Percentiles rank a stretch among this genome's conserved stretches.
Evolutionary conservation across 140 eudicot genomes (phyloP).

Genomic region (Erigeron philadelphicus): DNA sequence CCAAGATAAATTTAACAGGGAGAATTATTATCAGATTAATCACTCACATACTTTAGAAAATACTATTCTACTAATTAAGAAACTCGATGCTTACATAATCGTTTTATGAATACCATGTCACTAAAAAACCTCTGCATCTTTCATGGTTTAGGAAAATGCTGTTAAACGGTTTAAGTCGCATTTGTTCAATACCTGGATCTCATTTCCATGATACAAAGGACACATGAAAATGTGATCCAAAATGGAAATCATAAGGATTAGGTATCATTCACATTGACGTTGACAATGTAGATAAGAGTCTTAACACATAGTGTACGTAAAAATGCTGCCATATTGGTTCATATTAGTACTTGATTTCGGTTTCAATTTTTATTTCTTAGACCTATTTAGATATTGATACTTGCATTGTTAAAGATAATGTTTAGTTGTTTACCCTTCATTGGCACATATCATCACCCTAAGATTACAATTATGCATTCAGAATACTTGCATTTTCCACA

Average conservation of each 20-base stretch:
- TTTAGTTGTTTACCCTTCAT: background rate
- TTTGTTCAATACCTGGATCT: background rate
- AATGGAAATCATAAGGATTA: background rate
- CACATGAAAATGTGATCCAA: conserved; percentile 19
- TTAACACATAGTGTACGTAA: conserved; percentile 16
- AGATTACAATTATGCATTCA: conserved; percentile 8
- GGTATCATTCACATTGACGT: background rate
- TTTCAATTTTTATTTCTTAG: background rate
- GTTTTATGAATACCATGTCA: background rate
- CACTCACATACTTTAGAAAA: too few relatives aligned
- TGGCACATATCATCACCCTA: background rate
- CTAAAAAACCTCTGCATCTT: background rate
- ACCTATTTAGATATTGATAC: background rate
- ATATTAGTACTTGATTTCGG: background rate
- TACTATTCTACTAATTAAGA: too few relatives aligned
- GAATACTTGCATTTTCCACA: conserved; percentile 15
- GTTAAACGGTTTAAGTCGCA: background rate
- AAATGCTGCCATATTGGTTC: conserved; percentile 2
- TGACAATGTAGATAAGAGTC: background rate
- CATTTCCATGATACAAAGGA: background rate
- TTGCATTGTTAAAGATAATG: background rate
- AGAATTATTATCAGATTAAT: too few relatives aligned
- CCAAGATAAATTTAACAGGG: too few relatives aligned
- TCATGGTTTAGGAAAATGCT: too few relatives aligned
- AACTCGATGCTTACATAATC: background rate